A percentile compares a stretch with the other conserved stretches of the same genome.
These are phyloP conservation scores for Alternaria sp. DNA, from an alignment of 2,329 filamentous ascomycete species.

Conservation along the genomic window DNA sequence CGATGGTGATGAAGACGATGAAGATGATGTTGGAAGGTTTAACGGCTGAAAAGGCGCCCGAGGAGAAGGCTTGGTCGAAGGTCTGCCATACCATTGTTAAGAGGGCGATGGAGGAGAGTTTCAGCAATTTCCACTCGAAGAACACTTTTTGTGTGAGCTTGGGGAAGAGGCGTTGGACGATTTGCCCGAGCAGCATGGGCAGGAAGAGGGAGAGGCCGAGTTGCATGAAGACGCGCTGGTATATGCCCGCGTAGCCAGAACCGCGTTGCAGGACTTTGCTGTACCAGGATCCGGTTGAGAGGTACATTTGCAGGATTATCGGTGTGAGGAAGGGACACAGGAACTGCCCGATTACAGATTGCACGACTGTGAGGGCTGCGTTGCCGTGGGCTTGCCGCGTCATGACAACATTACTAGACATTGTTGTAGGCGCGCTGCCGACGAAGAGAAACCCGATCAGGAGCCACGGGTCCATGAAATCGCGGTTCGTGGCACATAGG, in stretches of 20 bases:
- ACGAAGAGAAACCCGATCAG: conserved; percentile 71
- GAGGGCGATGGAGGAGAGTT: conserved; percentile 53
- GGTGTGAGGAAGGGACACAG: conserved; percentile 72
- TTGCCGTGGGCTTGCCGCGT: conserved; percentile 72
- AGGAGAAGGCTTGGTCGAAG: conserved; percentile 70
- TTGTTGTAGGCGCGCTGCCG: conserved; percentile 74
- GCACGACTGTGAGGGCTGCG: conserved; percentile 56
- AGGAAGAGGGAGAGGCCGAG: conserved; percentile 70
- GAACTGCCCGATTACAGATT: conserved; percentile 74
- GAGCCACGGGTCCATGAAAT: conserved; percentile 67
- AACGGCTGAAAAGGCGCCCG: conserved; percentile 64
- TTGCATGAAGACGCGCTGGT: conserved; percentile 70
- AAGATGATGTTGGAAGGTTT: conserved; percentile 68
- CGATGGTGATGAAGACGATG: conserved; percentile 71
- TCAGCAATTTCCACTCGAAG: conserved; percentile 53
- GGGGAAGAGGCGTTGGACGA: conserved; percentile 62
- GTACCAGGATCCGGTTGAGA: conserved; percentile 60
- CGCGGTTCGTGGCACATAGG: conserved; percentile 55
- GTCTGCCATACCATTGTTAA: conserved; percentile 68
- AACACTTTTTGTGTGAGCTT: conserved; percentile 62
- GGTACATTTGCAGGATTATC: conserved; percentile 66
- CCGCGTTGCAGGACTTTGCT: conserved; percentile 61
- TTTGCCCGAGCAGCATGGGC: conserved; percentile 68
- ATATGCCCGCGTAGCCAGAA: conserved; percentile 65
- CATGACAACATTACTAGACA: conserved; percentile 77